Base-by-base conservation (phyloP, 169 alveolate species). In the Eimeria nieschulzi region DNA sequence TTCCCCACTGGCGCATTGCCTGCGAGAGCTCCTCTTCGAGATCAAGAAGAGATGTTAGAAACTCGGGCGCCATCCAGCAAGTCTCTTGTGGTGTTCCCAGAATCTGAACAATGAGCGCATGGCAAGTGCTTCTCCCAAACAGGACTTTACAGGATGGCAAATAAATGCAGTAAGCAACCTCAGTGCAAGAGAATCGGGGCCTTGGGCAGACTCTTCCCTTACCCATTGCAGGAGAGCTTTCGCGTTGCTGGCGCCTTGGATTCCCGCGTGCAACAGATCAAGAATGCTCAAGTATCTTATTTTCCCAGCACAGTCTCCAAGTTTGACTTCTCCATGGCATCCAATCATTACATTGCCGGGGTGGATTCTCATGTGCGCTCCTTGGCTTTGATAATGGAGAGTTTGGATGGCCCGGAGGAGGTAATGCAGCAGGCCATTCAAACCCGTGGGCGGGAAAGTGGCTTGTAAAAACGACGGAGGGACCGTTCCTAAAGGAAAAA, bases 231-330 rank as follows among this genome's bases (percentile, higher is more conserved):
- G 9, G 55, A 83, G 78, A 25, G 68, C 91, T 53, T 54, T 63
- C 66, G 91, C 91, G 78, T 83, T 63, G 51, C 15, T 33, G 63
- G 91, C 91, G n/a, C 91, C 91, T 66, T 83, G 91, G 54, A 83
- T 23, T 10, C 91, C 91, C 25, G 91, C 80, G 15, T 61, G 66
- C 51, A 83, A 70, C 46, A 83, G 63, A 21, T 83, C 82, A 8
- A 83, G 23, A 56, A 83, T 53, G 54, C 91, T 83, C 9, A 83
- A 54, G 80, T 83, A 83, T 8, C 91, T 59, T 8, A 83, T 53
- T 61, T 83, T 83, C 10, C 91, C 91, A 5, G 70, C 64, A 61
- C 91, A 83, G 80, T 83, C 91, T 17, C 91, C 91, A 33, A 83
- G 64, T 66, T 83, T 83, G 3, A 83, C 17, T 23, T 83, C 80